A percentile compares a stretch with the other conserved stretches of the same genome.
phyloP scores from a whole-genome alignment of 371 early-diverging fungal genomes.

The Conidiobolus incongruus region DNA sequence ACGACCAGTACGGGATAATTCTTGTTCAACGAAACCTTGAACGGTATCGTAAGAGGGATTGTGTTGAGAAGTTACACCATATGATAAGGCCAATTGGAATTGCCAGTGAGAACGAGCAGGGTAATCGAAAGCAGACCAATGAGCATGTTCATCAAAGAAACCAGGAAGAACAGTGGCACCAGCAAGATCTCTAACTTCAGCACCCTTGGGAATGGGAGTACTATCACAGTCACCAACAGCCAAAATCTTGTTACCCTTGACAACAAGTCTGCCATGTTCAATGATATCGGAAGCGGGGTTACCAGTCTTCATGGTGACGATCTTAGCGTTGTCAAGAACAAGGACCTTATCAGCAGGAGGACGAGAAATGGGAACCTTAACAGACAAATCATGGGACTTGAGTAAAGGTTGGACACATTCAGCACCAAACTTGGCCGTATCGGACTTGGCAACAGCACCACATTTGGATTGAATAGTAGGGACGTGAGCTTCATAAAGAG shows the following conservation, averaged over 20 bases:
- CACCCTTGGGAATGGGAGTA: neutral
- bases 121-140: neutral
- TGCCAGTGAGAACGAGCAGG: neutral
- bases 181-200: neutral
- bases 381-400: neutral
- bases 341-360: neutral
- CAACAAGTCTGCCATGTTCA: neutral
- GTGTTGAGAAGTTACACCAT: slow-evolving; percentile 1
- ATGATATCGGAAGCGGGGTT: neutral
- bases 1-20: neutral
- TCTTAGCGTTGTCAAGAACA: neutral
- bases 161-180: neutral
- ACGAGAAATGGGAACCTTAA: neutral
- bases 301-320: no score
- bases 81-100: neutral
- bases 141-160: neutral
- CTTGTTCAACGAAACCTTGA: neutral
- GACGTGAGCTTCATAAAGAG: neutral
- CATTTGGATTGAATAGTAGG: neutral
- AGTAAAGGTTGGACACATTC: neutral
- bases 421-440: neutral
- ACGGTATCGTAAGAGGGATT: slow-evolving; percentile 1
- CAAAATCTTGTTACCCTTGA: neutral
- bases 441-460: neutral
- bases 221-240: neutral